A percentile compares a stretch with the other conserved stretches of the same genome.
These are phyloP conservation scores for Zymoseptoria ardabiliae DNA, from an alignment of 2,329 filamentous ascomycete species.

Conservation along the genomic window DNA sequence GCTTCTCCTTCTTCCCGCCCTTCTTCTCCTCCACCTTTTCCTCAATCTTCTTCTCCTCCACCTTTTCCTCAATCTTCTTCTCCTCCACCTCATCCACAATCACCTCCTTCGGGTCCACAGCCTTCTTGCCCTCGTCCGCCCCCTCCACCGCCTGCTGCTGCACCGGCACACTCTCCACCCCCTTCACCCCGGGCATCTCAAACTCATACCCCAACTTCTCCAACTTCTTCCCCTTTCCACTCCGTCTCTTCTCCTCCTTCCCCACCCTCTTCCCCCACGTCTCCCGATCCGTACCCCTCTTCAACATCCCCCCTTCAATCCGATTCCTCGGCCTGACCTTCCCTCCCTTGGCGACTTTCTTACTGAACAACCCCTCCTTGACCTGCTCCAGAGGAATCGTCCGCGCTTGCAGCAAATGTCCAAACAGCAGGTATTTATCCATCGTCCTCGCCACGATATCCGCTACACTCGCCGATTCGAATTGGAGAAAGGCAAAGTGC, in stretches of 20 bases:
- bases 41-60: conserved; percentile 9
- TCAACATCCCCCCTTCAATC: conserved; percentile 69
- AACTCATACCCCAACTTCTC: conserved; percentile 80
- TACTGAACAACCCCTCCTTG: conserved; percentile 72
- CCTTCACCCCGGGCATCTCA: conserved; percentile 64
- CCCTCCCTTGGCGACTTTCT: conserved; percentile 52
- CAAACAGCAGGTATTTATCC: conserved; percentile 95
- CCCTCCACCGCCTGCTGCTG: conserved; percentile 31
- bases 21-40: conserved; percentile 5
- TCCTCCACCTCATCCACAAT: conserved; percentile 26
- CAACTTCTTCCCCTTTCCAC: conserved; percentile 63
- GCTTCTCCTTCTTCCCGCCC: conserved; percentile 15
- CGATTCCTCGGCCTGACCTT: conserved; percentile 87
- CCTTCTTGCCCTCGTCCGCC: conserved; percentile 18
- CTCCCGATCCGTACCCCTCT: conserved; percentile 63
- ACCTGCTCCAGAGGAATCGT: conserved; percentile 68
- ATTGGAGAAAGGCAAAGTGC: conserved; percentile 94
- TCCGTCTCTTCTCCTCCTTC: conserved; percentile 64
- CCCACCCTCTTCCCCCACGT: conserved; percentile 71
- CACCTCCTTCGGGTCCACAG: conserved; percentile 19
- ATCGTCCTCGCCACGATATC: conserved; percentile 91
- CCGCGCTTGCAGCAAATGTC: conserved; percentile 86
- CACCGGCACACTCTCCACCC: conserved; percentile 47
- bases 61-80: conserved; percentile 8
- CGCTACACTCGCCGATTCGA: conserved; percentile 67